These are phyloP conservation scores for Russula sp. DNA, from an alignment of 768 basidiomycete genomes.

Conservation along the genomic window DNA sequence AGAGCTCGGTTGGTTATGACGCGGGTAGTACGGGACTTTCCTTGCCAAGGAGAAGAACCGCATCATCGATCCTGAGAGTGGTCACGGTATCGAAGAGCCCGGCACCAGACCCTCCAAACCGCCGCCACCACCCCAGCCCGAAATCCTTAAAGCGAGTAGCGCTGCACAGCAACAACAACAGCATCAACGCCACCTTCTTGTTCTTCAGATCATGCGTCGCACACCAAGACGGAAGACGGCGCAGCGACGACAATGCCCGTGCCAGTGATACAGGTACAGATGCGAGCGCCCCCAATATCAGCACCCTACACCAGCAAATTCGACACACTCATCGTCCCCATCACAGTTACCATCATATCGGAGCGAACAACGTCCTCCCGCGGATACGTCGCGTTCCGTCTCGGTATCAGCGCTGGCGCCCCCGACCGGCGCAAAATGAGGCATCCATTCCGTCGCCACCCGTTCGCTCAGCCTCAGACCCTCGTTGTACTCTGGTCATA, in stretches of 20 bases:
- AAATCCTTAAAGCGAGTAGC: neutral
- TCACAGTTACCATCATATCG: neutral
- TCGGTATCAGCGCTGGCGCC: neutral
- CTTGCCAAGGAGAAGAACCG: conserved; percentile 14
- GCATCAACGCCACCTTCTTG: neutral
- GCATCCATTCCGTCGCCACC: conserved; percentile 24
- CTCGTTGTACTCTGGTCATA: conserved; percentile 23
- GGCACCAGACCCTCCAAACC: too few relatives aligned
- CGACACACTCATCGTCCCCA: neutral
- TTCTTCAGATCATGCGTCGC: neutral
- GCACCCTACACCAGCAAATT: neutral
- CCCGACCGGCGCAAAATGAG: conserved; percentile 9
- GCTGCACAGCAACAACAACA: neutral
- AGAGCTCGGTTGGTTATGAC: neutral
- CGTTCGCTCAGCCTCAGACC: conserved; percentile 19
- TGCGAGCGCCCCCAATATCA: neutral
- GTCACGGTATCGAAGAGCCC: neutral
- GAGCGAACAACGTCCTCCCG: neutral
- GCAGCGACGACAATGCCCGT: too few relatives aligned
- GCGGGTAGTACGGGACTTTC: neutral
- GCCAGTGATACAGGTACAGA: too few relatives aligned
- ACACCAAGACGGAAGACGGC: neutral
- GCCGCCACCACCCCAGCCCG: neutral
- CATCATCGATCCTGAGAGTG: neutral
- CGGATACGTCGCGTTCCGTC: neutral